Evolutionary conservation across 805 yeast species (phyloP).

Genomic region (Candida berthetii): DNA sequence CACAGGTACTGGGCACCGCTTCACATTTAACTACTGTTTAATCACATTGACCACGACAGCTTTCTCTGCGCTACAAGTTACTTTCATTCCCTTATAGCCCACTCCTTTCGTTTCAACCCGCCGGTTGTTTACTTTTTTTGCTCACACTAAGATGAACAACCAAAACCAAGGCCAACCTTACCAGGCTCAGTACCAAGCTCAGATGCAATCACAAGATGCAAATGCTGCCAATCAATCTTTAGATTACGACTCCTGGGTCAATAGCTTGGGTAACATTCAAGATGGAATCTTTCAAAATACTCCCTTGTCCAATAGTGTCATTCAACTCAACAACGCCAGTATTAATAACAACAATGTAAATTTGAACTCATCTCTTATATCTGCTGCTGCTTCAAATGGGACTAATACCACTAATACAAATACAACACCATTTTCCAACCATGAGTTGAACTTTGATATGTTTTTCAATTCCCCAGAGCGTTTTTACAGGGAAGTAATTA

Average conservation of each 20-base stretch:
- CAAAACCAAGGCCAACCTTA: neutral
- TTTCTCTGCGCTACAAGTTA: too few relatives aligned
- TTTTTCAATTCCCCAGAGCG: constrained; percentile 20
- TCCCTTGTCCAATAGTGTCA: neutral
- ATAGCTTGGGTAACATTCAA: constrained; percentile 13
- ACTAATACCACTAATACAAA: neutral
- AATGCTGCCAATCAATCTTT: constrained; percentile 10
- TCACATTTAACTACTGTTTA: too few relatives aligned
- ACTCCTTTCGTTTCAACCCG: too few relatives aligned
- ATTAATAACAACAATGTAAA: neutral
- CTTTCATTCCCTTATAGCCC: too few relatives aligned
- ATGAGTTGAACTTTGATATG: constrained; percentile 7
- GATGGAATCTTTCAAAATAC: neutral
- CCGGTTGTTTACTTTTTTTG: neutral
- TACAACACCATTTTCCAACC: neutral
- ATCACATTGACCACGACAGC: too few relatives aligned
- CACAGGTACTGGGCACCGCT: too few relatives aligned
- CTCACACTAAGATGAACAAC: neutral
- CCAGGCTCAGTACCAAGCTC: neutral
- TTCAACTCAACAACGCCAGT: neutral
- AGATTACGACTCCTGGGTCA: constrained; percentile 22
- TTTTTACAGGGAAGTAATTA: constrained; percentile 19
- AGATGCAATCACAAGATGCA: neutral
- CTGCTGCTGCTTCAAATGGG: neutral
- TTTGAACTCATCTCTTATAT: neutral